Evolutionary conservation across 1,139 yeast species (phyloP).

Genomic region (Taphrina pruni): DNA sequence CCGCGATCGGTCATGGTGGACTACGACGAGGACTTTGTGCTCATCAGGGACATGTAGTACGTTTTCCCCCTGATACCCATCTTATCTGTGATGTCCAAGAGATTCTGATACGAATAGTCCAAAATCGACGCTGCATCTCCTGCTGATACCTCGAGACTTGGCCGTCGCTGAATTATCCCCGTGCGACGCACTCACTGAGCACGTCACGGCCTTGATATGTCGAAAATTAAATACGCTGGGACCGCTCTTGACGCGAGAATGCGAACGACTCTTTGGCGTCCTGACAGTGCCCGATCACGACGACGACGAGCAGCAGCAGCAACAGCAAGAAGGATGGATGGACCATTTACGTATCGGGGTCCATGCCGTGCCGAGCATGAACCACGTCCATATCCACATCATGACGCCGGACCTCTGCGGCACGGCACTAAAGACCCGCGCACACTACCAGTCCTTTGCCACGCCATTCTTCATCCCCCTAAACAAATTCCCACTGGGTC

Average conservation of each 20-base stretch:
- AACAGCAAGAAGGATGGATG: conserved; percentile 6
- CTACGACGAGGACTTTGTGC: conserved; percentile 40
- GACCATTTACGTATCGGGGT: conserved; percentile 64
- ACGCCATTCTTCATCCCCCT: conserved; percentile 68
- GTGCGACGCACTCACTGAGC: conserved; percentile 57
- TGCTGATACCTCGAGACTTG: conserved; percentile 64
- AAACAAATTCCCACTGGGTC: conserved; percentile 49
- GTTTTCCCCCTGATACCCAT: neutral
- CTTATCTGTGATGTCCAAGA: neutral
- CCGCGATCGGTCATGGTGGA: conserved; percentile 19
- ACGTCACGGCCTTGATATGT: conserved; percentile 46
- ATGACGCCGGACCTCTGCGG: conserved; percentile 69
- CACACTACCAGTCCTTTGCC: conserved; percentile 74
- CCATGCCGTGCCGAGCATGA: conserved; percentile 73
- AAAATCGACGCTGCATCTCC: conserved; percentile 65
- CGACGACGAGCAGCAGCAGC: no score
- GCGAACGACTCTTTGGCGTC: conserved; percentile 57
- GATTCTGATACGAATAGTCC: conserved; percentile 52
- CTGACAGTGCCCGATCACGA: conserved; percentile 50
- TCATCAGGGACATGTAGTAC: conserved; percentile 38
- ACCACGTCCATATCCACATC: conserved; percentile 74
- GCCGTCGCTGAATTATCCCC: conserved; percentile 60
- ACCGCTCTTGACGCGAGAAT: conserved; percentile 49
- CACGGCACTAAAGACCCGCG: conserved; percentile 61
- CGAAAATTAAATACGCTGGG: neutral